A percentile compares a stretch with the other conserved stretches of the same genome.
Evolutionary conservation across 2,329 filamentous ascomycete species (phyloP).

Genomic region (Lecanicillium sp.): DNA sequence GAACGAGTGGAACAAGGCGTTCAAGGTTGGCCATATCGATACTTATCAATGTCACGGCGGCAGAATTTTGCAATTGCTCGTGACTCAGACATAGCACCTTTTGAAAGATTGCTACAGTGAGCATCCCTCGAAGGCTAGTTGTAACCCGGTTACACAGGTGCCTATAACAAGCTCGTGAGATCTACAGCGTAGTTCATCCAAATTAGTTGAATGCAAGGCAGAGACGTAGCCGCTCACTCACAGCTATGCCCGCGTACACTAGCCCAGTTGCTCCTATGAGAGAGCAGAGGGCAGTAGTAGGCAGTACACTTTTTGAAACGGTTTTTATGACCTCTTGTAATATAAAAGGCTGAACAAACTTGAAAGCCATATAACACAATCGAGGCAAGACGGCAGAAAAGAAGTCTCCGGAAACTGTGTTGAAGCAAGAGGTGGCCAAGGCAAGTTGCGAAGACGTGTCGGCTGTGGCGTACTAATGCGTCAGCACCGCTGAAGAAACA

Average conservation of each 20-base stretch:
- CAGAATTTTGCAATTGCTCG: not conserved
- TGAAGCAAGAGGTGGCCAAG: not conserved
- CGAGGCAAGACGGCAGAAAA: not conserved
- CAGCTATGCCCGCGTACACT: not conserved
- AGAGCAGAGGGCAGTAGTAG: not conserved
- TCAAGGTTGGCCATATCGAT: not conserved
- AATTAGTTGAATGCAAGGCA: not conserved
- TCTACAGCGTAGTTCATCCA: not conserved
- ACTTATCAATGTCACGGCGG: not conserved
- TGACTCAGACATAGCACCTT: not conserved
- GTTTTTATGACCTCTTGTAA: not conserved
- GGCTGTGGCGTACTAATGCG: too few species aligned
- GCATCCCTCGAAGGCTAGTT: not conserved
- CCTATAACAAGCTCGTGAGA: slow-evolving; percentile 2
- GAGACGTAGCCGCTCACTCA: not conserved
- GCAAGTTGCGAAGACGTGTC: too few species aligned
- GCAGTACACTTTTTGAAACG: not conserved
- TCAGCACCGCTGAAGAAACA: too few species aligned
- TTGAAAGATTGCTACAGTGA: slow-evolving; percentile 2
- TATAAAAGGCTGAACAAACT: not conserved
- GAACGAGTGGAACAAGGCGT: not conserved
- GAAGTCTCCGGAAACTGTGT: not conserved
- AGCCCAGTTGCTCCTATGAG: not conserved
- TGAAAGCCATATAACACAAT: not conserved
- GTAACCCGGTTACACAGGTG: slow-evolving; percentile 2